These are phyloP conservation scores for Tagetes patula DNA, from an alignment of 129 eudicot genomes.

Conservation along the genomic window DNA sequence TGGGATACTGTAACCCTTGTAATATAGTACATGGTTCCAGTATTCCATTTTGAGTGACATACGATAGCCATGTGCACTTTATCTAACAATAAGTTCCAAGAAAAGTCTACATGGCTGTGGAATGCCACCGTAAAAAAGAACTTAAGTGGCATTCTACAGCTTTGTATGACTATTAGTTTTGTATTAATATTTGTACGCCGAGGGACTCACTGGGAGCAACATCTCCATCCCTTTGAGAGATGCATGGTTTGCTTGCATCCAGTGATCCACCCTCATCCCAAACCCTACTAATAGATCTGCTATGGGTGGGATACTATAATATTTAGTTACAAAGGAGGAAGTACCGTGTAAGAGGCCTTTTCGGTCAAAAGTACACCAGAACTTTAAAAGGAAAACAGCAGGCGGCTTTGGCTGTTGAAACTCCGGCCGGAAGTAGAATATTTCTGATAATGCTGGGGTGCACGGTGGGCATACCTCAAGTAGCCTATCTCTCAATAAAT, in stretches of 20 bases:
- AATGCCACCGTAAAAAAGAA: neutral
- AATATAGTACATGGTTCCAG: neutral
- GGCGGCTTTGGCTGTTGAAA: conserved; percentile 65
- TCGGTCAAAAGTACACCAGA: conserved; percentile 62
- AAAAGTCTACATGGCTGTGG: conserved; percentile 7
- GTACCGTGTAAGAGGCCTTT: conserved; percentile 70
- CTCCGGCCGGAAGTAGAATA: conserved; percentile 53
- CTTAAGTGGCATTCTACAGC: neutral
- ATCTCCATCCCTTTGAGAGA: too few relatives aligned
- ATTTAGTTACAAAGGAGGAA: neutral
- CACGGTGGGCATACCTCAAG: conserved; percentile 62
- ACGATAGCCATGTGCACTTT: neutral
- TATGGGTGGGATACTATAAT: neutral
- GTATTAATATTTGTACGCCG: neutral
- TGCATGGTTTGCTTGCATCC: too few relatives aligned
- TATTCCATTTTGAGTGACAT: conserved; percentile 6
- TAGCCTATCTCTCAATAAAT: conserved; percentile 50
- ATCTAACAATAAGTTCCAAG: neutral
- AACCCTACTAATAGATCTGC: too few relatives aligned
- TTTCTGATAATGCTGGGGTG: conserved; percentile 49
- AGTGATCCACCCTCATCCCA: too few relatives aligned
- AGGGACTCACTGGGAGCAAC: too few relatives aligned
- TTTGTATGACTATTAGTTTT: neutral
- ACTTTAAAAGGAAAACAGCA: conserved; percentile 55
- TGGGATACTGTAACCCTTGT: neutral